Conservation (phyloP, 768 basidiomycete genomes). For the Termitomyces titanicus region DNA sequence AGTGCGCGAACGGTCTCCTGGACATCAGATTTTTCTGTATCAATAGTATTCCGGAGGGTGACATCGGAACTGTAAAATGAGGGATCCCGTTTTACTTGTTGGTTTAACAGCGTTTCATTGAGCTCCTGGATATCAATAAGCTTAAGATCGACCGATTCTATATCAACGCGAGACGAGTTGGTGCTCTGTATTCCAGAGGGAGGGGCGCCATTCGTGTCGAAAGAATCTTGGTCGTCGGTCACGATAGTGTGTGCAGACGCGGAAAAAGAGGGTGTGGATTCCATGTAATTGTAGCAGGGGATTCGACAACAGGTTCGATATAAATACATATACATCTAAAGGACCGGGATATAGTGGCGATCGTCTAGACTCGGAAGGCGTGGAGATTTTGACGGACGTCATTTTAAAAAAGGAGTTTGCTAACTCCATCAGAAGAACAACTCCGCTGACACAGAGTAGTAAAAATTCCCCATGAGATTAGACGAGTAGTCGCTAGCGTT, state of each 20-base stretch:
- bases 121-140: constrained; percentile 31
- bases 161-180: constrained; percentile 27
- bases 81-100: constrained; percentile 3
- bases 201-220: neutral
- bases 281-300: too few relatives aligned
- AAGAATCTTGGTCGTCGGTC: neutral
- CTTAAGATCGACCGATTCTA: constrained; percentile 50
- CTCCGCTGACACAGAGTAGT: too few relatives aligned
- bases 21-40: constrained; percentile 25
- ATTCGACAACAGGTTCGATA: too few relatives aligned
- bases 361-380: too few relatives aligned
- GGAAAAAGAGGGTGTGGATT: too few relatives aligned
- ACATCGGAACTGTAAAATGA: constrained; percentile 12
- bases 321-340: too few relatives aligned
- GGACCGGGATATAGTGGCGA: too few relatives aligned
- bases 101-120: constrained; percentile 18
- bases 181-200: neutral
- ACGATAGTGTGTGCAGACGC: constrained; percentile 5
- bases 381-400: too few relatives aligned
- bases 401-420: too few relatives aligned
- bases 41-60: constrained; percentile 17
- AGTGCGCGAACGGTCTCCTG: constrained; percentile 25
- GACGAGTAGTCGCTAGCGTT: too few relatives aligned
- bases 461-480: too few relatives aligned
- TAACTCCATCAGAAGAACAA: too few relatives aligned